phyloP scores from a whole-genome alignment of 805 yeast species.

The Metschnikowia cubensis region DNA sequence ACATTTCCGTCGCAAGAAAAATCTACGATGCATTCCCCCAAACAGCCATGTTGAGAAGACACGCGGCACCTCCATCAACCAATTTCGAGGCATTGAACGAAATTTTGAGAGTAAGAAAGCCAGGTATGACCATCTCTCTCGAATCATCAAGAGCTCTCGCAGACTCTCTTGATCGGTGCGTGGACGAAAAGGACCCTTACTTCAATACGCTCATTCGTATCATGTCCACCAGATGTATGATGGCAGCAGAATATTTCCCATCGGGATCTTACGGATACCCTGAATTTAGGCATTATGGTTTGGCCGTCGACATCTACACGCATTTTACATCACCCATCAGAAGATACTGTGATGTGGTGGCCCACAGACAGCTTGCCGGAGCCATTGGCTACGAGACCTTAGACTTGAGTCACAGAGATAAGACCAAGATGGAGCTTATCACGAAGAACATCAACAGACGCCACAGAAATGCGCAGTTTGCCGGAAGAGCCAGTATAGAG shows the following conservation, averaged over 20 bases:
- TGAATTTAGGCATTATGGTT: conserved; percentile 93
- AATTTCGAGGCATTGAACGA: conserved; percentile 88
- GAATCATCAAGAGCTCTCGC: conserved; percentile 91
- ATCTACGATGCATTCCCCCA: conserved; percentile 93
- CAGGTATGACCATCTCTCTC: conserved; percentile 63
- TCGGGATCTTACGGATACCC: conserved; percentile 86
- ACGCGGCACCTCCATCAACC: conserved; percentile 94
- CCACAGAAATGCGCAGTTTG: conserved; percentile 97
- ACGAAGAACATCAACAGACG: conserved; percentile 87
- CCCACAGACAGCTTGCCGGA: conserved; percentile 96
- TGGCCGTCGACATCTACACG: conserved; percentile 95
- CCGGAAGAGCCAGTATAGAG: conserved; percentile 97
- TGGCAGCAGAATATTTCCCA: conserved; percentile 97
- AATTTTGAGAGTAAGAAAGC: conserved; percentile 76
- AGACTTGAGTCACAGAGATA: conserved; percentile 80
- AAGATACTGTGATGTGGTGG: conserved; percentile 96
- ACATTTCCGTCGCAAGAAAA: conserved; percentile 90
- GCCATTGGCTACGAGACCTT: conserved; percentile 91
- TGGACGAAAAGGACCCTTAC: conserved; percentile 77
- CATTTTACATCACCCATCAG: conserved; percentile 98
- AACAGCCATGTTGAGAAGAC: conserved; percentile 97
- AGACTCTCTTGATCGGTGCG: conserved; percentile 86
- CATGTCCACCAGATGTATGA: conserved; percentile 98
- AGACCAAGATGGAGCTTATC: conserved; percentile 81
- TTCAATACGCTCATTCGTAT: conserved; percentile 91